Evolutionary conservation across 805 yeast species (phyloP), one percentile per base, ranked within the genome.

Genomic region (Wickerhamomyces silvicola): DNA sequence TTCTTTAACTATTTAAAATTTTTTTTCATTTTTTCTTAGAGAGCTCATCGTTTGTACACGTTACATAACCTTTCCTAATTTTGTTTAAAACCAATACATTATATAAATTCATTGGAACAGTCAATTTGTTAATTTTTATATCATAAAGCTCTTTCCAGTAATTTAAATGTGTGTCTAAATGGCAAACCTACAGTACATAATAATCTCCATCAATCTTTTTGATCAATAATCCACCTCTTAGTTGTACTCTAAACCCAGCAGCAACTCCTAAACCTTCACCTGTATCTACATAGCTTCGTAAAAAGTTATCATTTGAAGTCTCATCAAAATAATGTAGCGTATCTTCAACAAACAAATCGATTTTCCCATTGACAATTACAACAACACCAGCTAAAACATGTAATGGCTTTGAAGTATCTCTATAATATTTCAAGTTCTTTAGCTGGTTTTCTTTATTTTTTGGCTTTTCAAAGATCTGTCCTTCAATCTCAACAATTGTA

Each of bases 241-340:
- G 83, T 57, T 90, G 97, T 37, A 81, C 78, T 45, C 77, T 78
- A 60, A 84, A 88, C 1, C 98, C 98, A 6, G 97, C 98, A 2
- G 97, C 95, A 1, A 84, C 97, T 29, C 70, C 69, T 7, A 66
- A 35, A 1, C 92, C 97, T 52, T 90, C 97, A 15, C 70, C 79
- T 2, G 78, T 60, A 3, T 66, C 67, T 9, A 82, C 80, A 54
- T 90, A 90, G 11, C 65, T 60, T 17, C 68, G 49, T 4, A 90
- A 48, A 24, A 78, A 62, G n/a, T 64, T 73, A 42, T 74, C 75
- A 1, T 76, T 65, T 10, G 77, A 56, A 2, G 50, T 36, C 7
- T 58, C 41, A 33, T 72, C 73, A 48, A 74, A 61, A 14, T 45
- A 33, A 5, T 72, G 43, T 10, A 42, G 41, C 0, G 77, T 70